Percentiles rank a stretch among this genome's conserved stretches.
Evolutionary conservation across 257 asterid species (phyloP).

Genomic region (Cinchona pubescens): DNA sequence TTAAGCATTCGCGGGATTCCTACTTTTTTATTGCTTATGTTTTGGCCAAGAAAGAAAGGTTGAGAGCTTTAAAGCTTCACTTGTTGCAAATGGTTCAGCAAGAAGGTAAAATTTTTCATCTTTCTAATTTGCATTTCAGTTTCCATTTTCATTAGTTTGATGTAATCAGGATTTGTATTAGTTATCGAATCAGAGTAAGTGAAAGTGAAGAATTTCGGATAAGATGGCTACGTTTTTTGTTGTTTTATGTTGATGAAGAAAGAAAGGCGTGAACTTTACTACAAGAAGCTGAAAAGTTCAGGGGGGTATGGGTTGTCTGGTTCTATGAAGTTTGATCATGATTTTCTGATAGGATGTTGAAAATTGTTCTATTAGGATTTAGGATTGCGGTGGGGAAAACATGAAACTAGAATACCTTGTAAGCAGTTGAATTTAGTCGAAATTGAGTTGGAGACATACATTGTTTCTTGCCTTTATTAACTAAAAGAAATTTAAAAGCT

Average conservation of each 20-base stretch:
- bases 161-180: neutral
- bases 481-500: too few relatives aligned
- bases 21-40: slow-evolving; percentile 49
- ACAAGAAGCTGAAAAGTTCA: neutral
- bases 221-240: neutral
- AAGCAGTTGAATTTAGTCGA: neutral
- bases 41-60: slow-evolving; percentile 55
- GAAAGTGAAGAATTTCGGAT: neutral
- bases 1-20: slow-evolving; percentile 41
- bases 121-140: too few relatives aligned
- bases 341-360: neutral
- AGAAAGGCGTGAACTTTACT: neutral
- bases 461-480: neutral
- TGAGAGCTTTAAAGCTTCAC: slow-evolving; percentile 51
- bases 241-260: neutral
- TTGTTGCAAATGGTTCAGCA: slow-evolving; percentile 44
- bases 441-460: neutral
- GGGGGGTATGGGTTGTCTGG: too few relatives aligned
- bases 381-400: too few relatives aligned
- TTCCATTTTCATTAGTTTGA: too few relatives aligned
- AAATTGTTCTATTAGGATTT: neutral
- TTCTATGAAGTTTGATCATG: neutral
- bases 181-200: neutral
- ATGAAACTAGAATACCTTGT: neutral
- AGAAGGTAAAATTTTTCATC: slow-evolving; percentile 54